phyloP scores from a whole-genome alignment of 768 basidiomycete genomes.

The Chiua virens region DNA sequence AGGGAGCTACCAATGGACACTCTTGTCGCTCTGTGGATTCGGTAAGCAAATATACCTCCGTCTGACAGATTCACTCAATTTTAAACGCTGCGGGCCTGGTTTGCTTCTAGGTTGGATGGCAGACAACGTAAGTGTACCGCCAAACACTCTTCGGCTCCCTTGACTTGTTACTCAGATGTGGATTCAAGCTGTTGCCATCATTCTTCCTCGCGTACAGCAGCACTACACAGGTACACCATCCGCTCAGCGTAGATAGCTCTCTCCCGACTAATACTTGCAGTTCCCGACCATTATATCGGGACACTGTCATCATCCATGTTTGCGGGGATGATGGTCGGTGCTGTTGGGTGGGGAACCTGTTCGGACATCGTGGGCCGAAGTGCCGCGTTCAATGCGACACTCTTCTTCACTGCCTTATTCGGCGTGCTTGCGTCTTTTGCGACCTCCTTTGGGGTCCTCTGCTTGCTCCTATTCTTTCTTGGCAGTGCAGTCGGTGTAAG shows the following conservation, averaged over 20 bases:
- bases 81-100: background rate
- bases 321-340: conserved; percentile 96
- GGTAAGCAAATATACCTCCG: conserved; percentile 49
- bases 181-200: conserved; percentile 89
- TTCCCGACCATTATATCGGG: conserved; percentile 77
- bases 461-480: conserved; percentile 78
- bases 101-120: conserved; percentile 78
- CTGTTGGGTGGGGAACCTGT: conserved; percentile 89
- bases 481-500: conserved; percentile 92
- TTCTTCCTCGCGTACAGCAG: conserved; percentile 93
- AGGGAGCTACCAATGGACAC: conserved; percentile 79
- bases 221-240: conserved; percentile 68
- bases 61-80: background rate
- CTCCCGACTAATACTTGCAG: conserved; percentile 37
- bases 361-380: conserved; percentile 90
- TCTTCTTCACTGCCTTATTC: conserved; percentile 88
- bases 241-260: conserved; percentile 3
- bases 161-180: conserved; percentile 68
- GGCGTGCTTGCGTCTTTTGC: conserved; percentile 79
- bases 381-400: conserved; percentile 88
- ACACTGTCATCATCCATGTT: conserved; percentile 86
- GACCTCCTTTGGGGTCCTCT: conserved; percentile 65
- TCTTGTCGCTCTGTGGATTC: conserved; percentile 83
- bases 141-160: conserved; percentile 8
- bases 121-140: conserved; percentile 65